Conservation (phyloP, 108 stramenopile genomes). For the Skeletonema grethae region DNA sequence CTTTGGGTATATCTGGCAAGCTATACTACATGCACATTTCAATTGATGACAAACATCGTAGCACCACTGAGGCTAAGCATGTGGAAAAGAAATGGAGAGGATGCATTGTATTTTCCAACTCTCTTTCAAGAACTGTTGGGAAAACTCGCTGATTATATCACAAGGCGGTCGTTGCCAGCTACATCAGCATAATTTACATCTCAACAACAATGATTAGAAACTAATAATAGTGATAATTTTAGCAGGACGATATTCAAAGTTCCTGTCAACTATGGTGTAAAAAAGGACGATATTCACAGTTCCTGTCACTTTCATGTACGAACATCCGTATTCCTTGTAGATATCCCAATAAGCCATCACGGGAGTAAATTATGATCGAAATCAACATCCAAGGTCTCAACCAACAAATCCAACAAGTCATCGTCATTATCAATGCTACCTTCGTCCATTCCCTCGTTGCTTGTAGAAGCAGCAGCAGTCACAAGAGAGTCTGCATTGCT, state of each 20-base stretch:
- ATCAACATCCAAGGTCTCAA: conserved; percentile 33
- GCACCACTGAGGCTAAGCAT: conserved; percentile 8
- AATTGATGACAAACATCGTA: conserved; percentile 10
- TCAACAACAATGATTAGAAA: no score
- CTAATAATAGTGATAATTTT: not conserved
- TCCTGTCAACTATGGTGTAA: no score
- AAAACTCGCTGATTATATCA: not conserved
- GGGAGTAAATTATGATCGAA: conserved; percentile 26
- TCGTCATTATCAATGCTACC: conserved; percentile 9
- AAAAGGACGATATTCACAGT: no score
- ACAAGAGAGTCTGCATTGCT: not conserved
- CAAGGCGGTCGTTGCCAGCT: not conserved
- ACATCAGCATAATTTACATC: no score
- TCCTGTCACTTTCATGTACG: not conserved
- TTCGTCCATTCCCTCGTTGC: not conserved
- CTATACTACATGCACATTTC: conserved; percentile 13
- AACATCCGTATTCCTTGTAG: not conserved
- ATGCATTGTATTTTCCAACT: conserved; percentile 23
- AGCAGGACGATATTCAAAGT: not conserved
- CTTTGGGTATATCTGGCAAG: conserved; percentile 26
- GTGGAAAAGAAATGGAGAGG: conserved; percentile 20
- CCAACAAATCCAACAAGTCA: conserved; percentile 42
- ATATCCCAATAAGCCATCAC: not conserved
- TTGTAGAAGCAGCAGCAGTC: not conserved
- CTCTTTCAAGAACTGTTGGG: conserved; percentile 1